Evolutionary conservation across 208 protist species (phyloP), one percentile per base, ranked within the genome.

Genomic region (Wallacemonas sp.): DNA sequence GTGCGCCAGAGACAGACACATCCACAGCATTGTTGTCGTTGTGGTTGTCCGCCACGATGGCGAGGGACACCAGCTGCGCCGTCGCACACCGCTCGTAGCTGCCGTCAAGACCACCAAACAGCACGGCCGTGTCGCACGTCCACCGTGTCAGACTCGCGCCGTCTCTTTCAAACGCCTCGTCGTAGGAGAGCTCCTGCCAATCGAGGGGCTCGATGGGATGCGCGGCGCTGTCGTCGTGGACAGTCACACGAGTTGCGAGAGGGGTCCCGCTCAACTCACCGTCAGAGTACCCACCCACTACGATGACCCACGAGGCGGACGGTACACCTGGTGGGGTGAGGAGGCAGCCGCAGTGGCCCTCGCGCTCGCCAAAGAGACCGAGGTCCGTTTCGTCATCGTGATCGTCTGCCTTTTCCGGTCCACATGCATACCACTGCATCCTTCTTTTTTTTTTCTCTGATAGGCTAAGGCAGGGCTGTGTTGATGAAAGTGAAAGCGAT

Each of bases 21-120:
- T 56, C 58, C 12, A 33, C 39, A 29, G 30, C 41, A 19, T 8
- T 19, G 33, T 36, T 33, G 47, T 29, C 34, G 17, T 39, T 23
- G 14, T 32, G 39, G 9, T 5, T 55, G 38, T 65, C 49, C n/a
- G 38, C 21, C 23, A 26, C 34, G 30, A 49, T 27, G 54, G 27
- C 12, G 19, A 65, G 36, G 12, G 27, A 0, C 6, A 68, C 30
- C 29, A 27, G 44, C 61, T 74, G 73, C 33, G 87, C 57, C n/a
- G 62, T 71, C 38, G 81, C 84, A 61, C 69, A 68, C 14, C 74
- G 69, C 23, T 85, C 68, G 68, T 77, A 74, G 4, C 72, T 54
- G 0, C 56, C 46, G 48, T 88, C 74, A 17, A 92, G 63, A n/a
- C 86, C 86, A n/a, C 86, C 86, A 65, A 92, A 92, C n/a, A 92